Conservation (phyloP, 2,329 filamentous ascomycete species). For the Apiospora kogelbergensis region DNA sequence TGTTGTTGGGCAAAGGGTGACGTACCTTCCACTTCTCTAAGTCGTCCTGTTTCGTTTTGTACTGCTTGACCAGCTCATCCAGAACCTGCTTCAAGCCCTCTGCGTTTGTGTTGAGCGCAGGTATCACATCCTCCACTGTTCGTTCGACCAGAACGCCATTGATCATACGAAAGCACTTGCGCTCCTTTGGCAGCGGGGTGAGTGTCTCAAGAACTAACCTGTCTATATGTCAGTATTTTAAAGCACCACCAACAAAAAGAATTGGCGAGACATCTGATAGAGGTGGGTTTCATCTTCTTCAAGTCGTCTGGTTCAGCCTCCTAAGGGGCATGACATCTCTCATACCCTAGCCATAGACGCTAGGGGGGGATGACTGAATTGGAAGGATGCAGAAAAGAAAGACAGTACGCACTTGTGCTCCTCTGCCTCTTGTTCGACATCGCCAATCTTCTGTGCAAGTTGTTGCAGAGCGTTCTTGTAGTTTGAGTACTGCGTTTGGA, state of each 20-base stretch:
- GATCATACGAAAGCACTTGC: conserved; percentile 98
- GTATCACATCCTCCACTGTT: conserved; percentile 89
- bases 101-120: conserved; percentile 87
- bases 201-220: conserved; percentile 95
- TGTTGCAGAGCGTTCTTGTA: conserved; percentile 82
- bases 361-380: background rate
- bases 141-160: conserved; percentile 95
- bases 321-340: background rate
- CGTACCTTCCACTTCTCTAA: conserved; percentile 97
- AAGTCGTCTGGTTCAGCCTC: background rate
- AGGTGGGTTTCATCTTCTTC: background rate
- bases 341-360: background rate
- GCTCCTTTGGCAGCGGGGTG: conserved; percentile 75
- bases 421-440: conserved; percentile 95
- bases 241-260: conserved; percentile 15
- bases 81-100: conserved; percentile 92
- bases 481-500: conserved; percentile 77
- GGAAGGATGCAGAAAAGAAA: background rate
- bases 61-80: conserved; percentile 93
- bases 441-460: conserved; percentile 92
- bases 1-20: conserved; percentile 11
- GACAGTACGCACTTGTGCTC: conserved; percentile 81
- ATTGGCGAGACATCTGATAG: background rate
- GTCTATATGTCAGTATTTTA: conserved; percentile 23
- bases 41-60: conserved; percentile 91